Base-by-base conservation (phyloP, 2,329 filamentous ascomycete genomes). In the Pseudogymnoascus sp. region DNA sequence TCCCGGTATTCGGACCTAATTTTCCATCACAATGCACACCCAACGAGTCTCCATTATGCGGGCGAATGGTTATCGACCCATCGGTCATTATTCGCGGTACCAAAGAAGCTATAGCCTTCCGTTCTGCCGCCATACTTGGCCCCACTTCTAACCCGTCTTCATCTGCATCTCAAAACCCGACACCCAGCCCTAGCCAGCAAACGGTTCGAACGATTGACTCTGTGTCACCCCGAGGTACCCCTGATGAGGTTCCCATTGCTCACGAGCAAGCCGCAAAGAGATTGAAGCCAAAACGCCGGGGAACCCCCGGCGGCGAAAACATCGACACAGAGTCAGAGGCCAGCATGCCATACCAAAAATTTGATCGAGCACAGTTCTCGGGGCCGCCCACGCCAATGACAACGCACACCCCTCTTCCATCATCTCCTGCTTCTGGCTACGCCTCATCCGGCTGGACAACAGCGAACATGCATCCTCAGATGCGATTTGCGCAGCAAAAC, bases 1-100 rank as follows among this genome's bases (percentile, higher is more conserved):
- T 95, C 7, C 95, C 95, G 4, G 81, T 99, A 65, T 99, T 99
- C 73, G 95, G 95, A 0, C 83, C 86, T 11, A 82, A 86, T 42
- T 99, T 99, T 73, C 87, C 91, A 2, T 79, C 80, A 2, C 76
- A 85, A 53, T 99, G 95, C 73, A 77, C 88, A 13, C 80, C 76
- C 0, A 85, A 86, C 1, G 79, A 82, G n/a, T 80, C 86, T 37
- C 77, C 82, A n/a, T 80, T 81, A 13, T 91, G 86, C 72, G 83
- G 81, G 10, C 81, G 81, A 56, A 90, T 91, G 87, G 75, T 82
- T 21, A 91, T 93, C 69, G 80, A 83, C 63, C 77, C 77, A 2
- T 72, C 75, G 0, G 80, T 88, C 47, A 80, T 90, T 16, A 70
- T 73, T 21, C 74, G 78, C 13, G 83, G 86, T 2, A 81, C 81